Evolutionary conservation across 2,329 filamentous ascomycete genomes (phyloP).

Genomic region (Aspergillus sp.): DNA sequence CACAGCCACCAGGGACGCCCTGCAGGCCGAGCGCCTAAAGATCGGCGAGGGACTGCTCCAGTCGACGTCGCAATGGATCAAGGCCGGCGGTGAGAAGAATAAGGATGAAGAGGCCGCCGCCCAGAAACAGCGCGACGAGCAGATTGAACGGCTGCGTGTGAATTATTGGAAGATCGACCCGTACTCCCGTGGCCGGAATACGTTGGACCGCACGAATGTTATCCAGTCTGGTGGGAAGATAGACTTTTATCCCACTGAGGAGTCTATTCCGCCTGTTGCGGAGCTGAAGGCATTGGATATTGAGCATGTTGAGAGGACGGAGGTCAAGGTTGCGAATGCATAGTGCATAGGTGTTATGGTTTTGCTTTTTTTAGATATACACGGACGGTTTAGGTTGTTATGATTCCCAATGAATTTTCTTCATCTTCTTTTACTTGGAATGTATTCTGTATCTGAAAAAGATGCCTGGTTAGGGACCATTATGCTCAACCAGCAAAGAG

Average conservation of each 20-base stretch:
- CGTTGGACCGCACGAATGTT: constrained; percentile 78
- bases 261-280: background rate
- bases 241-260: constrained; percentile 62
- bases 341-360: background rate
- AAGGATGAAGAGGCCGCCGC: constrained; percentile 46
- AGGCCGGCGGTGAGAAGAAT: constrained; percentile 45
- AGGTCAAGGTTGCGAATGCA: constrained; percentile 13
- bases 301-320: constrained; percentile 18
- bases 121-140: constrained; percentile 57
- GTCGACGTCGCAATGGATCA: constrained; percentile 73
- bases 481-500: too few species aligned
- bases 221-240: constrained; percentile 66
- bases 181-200: constrained; percentile 72
- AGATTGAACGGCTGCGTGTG: constrained; percentile 64
- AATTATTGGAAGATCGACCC: constrained; percentile 92
- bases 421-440: background rate
- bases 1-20: constrained; percentile 59
- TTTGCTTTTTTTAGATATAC: background rate
- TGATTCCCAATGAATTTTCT: constrained; percentile 11
- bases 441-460: too few species aligned
- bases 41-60: constrained; percentile 72
- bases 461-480: too few species aligned
- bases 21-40: constrained; percentile 63
- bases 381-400: constrained; percentile 3
- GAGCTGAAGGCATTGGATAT: constrained; percentile 17